Evolutionary conservation across 345 rosid species (phyloP).

Genomic region (Eucalyptus cladocalyx): DNA sequence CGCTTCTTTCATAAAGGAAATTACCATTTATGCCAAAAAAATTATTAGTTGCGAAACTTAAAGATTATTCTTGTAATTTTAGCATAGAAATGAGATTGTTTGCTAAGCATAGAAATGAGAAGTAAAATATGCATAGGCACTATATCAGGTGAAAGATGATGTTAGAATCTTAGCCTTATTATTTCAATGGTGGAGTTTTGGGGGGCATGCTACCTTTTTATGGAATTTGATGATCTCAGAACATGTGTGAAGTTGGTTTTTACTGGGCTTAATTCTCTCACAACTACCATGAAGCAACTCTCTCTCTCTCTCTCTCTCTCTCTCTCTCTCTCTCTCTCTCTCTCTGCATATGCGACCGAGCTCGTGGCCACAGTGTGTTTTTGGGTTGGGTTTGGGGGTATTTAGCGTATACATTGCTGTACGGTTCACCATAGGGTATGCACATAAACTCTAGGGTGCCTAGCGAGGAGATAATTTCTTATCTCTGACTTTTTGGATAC

Average conservation of each 20-base stretch:
- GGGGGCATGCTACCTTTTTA: background rate
- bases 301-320: no score
- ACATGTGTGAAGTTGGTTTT: background rate
- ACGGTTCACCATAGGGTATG: background rate
- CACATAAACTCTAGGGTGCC: background rate
- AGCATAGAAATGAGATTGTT: background rate
- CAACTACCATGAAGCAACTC: background rate
- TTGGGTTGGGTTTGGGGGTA: background rate
- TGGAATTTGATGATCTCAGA: background rate
- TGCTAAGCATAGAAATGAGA: background rate
- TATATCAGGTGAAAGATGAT: background rate
- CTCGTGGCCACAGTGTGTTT: background rate
- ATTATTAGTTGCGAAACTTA: no score
- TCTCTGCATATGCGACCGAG: background rate
- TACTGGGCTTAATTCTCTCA: background rate
- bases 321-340: background rate
- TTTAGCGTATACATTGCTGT: background rate
- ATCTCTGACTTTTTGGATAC: constrained; percentile 27
- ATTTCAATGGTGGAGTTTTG: background rate
- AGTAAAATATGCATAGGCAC: background rate
- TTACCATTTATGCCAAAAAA: no score
- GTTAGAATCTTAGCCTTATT: background rate
- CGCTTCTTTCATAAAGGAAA: no score
- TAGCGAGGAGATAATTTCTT: constrained; percentile 37
- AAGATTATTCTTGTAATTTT: no score